A percentile compares a stretch with the other conserved stretches of the same genome.
Conservation (phyloP, 1,284 basidiomycete genomes). For the Dichomitus squalens region DNA sequence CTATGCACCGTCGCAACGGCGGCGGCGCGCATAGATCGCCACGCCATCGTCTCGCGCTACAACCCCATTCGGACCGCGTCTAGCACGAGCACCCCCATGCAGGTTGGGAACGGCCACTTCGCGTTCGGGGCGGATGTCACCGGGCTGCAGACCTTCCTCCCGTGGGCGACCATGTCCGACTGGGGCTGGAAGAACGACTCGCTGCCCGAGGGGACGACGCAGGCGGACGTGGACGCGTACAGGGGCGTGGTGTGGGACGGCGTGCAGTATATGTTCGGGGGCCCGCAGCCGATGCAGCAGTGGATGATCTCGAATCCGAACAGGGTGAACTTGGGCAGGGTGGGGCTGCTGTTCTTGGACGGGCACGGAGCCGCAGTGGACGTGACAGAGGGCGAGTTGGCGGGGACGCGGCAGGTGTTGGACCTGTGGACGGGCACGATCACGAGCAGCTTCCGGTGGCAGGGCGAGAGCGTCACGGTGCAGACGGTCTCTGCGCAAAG, state of each 20-base stretch:
- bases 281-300: slow-evolving; percentile 47
- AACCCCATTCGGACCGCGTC: slow-evolving; percentile 55
- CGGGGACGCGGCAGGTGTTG: slow-evolving; percentile 42
- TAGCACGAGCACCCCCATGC: slow-evolving; percentile 52
- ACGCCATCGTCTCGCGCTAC: slow-evolving; percentile 49
- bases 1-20: background rate
- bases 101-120: slow-evolving; percentile 64
- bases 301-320: slow-evolving; percentile 64
- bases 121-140: slow-evolving; percentile 63
- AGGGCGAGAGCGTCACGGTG: slow-evolving; percentile 41
- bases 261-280: slow-evolving; percentile 58
- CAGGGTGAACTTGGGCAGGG: slow-evolving; percentile 54
- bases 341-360: slow-evolving; percentile 49
- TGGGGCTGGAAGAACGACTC: slow-evolving; percentile 69
- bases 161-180: slow-evolving; percentile 57
- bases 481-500: slow-evolving; percentile 44
- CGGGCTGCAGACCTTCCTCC: slow-evolving; percentile 57
- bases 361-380: slow-evolving; percentile 32
- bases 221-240: slow-evolving; percentile 49
- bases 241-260: slow-evolving; percentile 52
- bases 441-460: slow-evolving; percentile 46
- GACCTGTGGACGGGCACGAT: slow-evolving; percentile 60
- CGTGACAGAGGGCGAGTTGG: slow-evolving; percentile 44
- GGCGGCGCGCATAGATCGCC: slow-evolving; percentile 27
- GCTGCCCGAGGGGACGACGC: slow-evolving; percentile 45